Conservation (phyloP, 2,329 filamentous ascomycete genomes). For the Aspergillus phoenicis region DNA sequence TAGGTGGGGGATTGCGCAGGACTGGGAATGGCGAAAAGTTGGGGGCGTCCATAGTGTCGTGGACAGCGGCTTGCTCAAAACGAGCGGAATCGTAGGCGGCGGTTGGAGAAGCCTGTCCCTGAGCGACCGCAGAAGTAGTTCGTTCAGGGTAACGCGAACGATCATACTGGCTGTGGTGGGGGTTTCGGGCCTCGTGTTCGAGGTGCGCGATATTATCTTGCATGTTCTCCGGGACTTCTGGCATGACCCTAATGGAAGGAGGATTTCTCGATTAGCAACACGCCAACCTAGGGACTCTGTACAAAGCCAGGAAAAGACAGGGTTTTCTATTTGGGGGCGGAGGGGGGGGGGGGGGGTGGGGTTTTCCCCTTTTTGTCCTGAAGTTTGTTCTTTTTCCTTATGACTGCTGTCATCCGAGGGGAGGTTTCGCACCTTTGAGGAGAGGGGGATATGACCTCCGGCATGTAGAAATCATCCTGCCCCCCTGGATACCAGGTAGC, state of each 20-base stretch:
- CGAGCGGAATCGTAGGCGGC: slow-evolving; percentile 42
- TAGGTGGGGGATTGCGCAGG: slow-evolving; percentile 74
- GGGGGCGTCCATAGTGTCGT: slow-evolving; percentile 59
- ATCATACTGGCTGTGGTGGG: slow-evolving; percentile 49
- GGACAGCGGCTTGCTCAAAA: slow-evolving; percentile 56
- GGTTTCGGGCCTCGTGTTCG: slow-evolving; percentile 70
- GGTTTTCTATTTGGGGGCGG: slow-evolving; percentile 4
- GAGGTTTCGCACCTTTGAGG: slow-evolving; percentile 63
- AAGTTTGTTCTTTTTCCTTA: neutral
- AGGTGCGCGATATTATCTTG: slow-evolving; percentile 90
- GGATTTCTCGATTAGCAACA: slow-evolving; percentile 27
- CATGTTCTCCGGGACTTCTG: slow-evolving; percentile 95
- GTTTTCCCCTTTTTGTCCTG: neutral
- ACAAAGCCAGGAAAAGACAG: slow-evolving; percentile 12
- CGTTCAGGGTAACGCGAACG: slow-evolving; percentile 39
- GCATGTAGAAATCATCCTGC: slow-evolving; percentile 69
- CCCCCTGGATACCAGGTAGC: slow-evolving; percentile 71
- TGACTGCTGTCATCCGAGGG: slow-evolving; percentile 4
- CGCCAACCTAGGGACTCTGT: slow-evolving; percentile 11
- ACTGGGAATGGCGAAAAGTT: slow-evolving; percentile 92
- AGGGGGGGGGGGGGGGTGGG: slow-evolving; percentile 11
- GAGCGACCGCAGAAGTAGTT: slow-evolving; percentile 38
- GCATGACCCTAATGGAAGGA: slow-evolving; percentile 70
- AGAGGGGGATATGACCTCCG: slow-evolving; percentile 68
- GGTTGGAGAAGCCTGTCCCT: slow-evolving; percentile 32